Evolutionary conservation across 257 asterid species (phyloP).

Genomic region (Nicotiana benthamiana): DNA sequence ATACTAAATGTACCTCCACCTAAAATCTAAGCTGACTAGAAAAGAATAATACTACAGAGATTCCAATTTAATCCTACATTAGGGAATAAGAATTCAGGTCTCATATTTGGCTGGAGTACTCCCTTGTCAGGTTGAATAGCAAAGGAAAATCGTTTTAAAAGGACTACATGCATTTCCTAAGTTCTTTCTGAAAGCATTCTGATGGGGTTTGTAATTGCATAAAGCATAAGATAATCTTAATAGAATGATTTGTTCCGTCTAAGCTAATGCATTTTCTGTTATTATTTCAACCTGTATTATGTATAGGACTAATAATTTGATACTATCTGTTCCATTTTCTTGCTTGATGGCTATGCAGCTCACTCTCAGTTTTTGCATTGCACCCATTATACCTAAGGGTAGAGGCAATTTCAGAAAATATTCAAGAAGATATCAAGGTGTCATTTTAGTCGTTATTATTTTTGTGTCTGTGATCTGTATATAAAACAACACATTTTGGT

Average conservation of each 20-base stretch:
- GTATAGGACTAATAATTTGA: not conserved
- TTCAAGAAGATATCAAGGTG: constrained; percentile 71
- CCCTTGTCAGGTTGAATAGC: not conserved
- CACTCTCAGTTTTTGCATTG: constrained; percentile 94
- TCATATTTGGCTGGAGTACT: not conserved
- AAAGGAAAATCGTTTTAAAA: not conserved
- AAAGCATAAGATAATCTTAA: not conserved
- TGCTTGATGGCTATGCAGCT: constrained; percentile 44
- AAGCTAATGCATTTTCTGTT: constrained; percentile 3
- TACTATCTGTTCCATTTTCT: constrained; percentile 4
- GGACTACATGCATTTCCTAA: not conserved
- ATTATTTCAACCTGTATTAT: not conserved
- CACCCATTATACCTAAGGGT: constrained; percentile 97
- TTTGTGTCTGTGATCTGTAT: not conserved
- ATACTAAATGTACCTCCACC: not conserved
- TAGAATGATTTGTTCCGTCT: not conserved
- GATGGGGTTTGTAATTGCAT: not conserved
- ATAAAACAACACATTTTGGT: not conserved
- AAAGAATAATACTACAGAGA: not conserved
- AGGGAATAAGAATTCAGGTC: not conserved
- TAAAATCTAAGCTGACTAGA: not conserved
- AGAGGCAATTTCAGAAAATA: constrained; percentile 59
- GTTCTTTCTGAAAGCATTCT: not conserved
- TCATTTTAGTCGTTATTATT: constrained; percentile 1
- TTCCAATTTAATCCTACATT: not conserved